A percentile compares a stretch with the other conserved stretches of the same genome.
These are phyloP conservation scores for Gnomoniopsis smithogilvyi DNA, from an alignment of 2,329 filamentous ascomycete genomes.

Conservation along the genomic window DNA sequence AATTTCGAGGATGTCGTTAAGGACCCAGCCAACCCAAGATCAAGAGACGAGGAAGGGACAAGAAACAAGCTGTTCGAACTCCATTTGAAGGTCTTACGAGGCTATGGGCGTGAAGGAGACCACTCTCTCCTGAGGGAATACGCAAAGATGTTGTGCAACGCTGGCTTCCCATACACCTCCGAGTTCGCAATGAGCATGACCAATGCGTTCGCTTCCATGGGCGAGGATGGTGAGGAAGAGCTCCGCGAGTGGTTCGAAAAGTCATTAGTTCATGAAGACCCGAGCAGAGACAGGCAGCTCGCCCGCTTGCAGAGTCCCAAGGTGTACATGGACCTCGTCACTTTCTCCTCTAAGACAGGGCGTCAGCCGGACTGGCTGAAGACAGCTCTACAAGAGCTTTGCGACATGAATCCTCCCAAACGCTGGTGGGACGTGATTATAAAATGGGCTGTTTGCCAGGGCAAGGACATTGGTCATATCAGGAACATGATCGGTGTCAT, in stretches of 20 bases:
- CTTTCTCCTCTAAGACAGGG: conserved; percentile 55
- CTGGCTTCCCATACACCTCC: conserved; percentile 42
- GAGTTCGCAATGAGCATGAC: conserved; percentile 54
- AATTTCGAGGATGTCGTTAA: neutral
- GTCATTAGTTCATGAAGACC: conserved; percentile 37
- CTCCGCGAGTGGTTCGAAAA: conserved; percentile 58
- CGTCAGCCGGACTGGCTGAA: conserved; percentile 61
- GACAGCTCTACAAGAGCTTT: conserved; percentile 51
- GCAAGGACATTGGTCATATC: conserved; percentile 69
- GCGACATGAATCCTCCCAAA: conserved; percentile 45
- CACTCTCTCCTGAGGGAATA: conserved; percentile 51
- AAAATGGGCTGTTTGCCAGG: conserved; percentile 69
- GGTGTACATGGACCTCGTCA: conserved; percentile 54
- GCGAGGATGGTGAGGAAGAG: conserved; percentile 60
- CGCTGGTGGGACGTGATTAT: conserved; percentile 69
- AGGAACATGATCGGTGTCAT: conserved; percentile 70
- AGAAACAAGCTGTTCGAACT: conserved; percentile 27
- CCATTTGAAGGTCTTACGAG: conserved; percentile 53
- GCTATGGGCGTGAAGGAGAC: conserved; percentile 56
- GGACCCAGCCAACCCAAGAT: neutral
- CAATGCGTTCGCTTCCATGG: conserved; percentile 56
- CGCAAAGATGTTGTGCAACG: conserved; percentile 46
- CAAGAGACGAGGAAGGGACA: neutral
- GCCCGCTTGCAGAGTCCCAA: conserved; percentile 35
- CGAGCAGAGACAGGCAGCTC: neutral